Base-by-base conservation (phyloP, 306 rosid species). In the Chamaecrista fasciculata region DNA sequence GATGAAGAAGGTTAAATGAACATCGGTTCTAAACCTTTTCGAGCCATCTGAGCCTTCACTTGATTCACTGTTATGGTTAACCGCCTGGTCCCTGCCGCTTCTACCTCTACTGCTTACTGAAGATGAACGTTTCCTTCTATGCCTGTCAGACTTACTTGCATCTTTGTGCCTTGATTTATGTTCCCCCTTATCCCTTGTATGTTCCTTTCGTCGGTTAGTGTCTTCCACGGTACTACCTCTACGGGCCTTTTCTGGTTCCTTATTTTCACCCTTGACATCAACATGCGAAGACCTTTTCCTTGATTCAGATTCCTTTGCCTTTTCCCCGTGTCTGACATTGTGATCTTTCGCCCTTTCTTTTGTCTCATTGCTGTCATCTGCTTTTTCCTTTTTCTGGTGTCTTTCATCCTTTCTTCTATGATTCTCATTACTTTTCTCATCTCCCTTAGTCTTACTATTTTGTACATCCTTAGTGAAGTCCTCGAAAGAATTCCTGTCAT, bases 1-100 rank as follows among this genome's bases (percentile, higher is more conserved):
- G 48, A 59, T 39, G 39, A 67, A 69, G 6, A 62, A 46, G 36
- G 69, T 64, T 37, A 29, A 37, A 68, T 33, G 62, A 66, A 60
- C 65, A n/a, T 55, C 37, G 31, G 69, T 64, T 52, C 55, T 48
- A 39, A 73, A 94, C 99, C 99, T 91, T 85, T 76, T 88, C 58
- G 95, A 80, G 79, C 84, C 86, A 75, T 91, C 89, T 37, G 96
- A 88, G 66, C 81, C 82, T 62, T 88, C 97, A 51, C 95, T 94
- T 74, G 96, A 86, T 78, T 78, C 86, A 81, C 71, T 75, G 26
- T 82, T 83, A 59, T 67, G 83, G 69, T 62, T 82, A 68, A 40
- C 78, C 3, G 75, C 40, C 75, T 62, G 79, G 64, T 82, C 89
- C 80, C 80, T 82, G 89, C 86, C 77, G 77, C 75, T 82, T 76